Conservation (phyloP, 2,329 filamentous ascomycete genomes). For the Stagonosporopsis cucurbitacearum region DNA sequence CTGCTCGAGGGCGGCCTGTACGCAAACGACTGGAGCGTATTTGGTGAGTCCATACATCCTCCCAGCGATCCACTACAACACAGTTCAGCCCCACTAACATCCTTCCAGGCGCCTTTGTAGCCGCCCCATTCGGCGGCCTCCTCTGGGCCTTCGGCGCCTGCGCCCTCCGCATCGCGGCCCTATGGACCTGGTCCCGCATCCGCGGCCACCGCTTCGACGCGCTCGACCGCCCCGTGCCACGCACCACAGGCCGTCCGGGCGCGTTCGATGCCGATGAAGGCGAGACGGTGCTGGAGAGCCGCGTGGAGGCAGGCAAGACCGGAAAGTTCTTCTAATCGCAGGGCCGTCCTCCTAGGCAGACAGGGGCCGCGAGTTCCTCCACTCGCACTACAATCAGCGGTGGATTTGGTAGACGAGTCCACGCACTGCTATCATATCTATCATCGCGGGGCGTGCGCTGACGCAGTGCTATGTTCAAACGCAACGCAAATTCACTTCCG, state of each 20-base stretch:
- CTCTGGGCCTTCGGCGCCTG: slow-evolving; percentile 73
- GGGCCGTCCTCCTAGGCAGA: no score
- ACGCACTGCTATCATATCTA: no score
- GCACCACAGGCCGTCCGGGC: slow-evolving; percentile 12
- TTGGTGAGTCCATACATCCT: slow-evolving; percentile 62
- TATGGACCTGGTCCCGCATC: slow-evolving; percentile 64
- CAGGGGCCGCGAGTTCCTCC: no score
- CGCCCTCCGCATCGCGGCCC: slow-evolving; percentile 63
- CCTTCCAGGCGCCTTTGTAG: slow-evolving; percentile 69
- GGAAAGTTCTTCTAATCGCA: slow-evolving; percentile 47
- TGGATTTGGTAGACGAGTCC: no score
- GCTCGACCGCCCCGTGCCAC: slow-evolving; percentile 59
- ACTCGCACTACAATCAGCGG: no score
- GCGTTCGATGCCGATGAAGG: slow-evolving; percentile 35
- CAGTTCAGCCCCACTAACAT: slow-evolving; percentile 15
- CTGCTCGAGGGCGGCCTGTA: slow-evolving; percentile 77
- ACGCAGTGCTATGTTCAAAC: no score
- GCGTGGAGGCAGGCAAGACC: slow-evolving; percentile 30
- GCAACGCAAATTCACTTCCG: no score
- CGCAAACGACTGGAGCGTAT: slow-evolving; percentile 78
- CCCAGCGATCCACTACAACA: no score
- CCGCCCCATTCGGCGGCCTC: slow-evolving; percentile 76
- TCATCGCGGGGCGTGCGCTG: no score
- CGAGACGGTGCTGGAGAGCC: slow-evolving; percentile 36
- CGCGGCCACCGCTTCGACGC: slow-evolving; percentile 70